Conservation (phyloP, 2,329 filamentous ascomycete genomes). For the Penicillium decumbens region DNA sequence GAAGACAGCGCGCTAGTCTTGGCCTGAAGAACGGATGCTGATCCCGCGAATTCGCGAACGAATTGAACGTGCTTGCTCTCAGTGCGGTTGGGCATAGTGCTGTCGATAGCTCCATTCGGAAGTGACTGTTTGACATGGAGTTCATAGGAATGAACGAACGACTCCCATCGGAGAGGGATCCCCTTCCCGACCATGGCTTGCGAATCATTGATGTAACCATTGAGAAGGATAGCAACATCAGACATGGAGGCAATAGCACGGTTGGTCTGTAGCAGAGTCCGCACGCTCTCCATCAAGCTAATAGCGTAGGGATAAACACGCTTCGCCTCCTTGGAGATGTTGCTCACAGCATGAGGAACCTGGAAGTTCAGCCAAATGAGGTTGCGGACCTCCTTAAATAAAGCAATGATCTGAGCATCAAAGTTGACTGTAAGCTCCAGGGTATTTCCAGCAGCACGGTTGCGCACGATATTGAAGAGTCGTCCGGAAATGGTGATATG, state of each 20-base stretch:
- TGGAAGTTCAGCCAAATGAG: conserved; percentile 91
- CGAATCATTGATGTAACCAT: conserved; percentile 87
- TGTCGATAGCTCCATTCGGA: conserved; percentile 57
- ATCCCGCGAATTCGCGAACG: conserved; percentile 83
- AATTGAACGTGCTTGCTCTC: conserved; percentile 97
- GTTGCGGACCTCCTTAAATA: conserved; percentile 98
- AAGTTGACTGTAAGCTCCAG: conserved; percentile 93
- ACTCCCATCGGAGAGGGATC: conserved; percentile 90
- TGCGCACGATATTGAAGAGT: conserved; percentile 82
- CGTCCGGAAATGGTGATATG: conserved; percentile 89
- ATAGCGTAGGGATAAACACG: conserved; percentile 97
- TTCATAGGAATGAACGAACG: conserved; percentile 95
- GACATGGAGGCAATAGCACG: conserved; percentile 79
- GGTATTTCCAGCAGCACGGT: conserved; percentile 82
- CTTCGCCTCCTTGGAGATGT: conserved; percentile 97
- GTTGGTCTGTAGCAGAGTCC: conserved; percentile 83
- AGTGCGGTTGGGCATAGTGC: conserved; percentile 53
- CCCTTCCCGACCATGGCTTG: conserved; percentile 80
- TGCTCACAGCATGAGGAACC: conserved; percentile 90
- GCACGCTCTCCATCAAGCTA: conserved; percentile 97
- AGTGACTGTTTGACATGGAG: conserved; percentile 66
- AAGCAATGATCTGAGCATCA: conserved; percentile 89
- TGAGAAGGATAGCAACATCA: conserved; percentile 79
- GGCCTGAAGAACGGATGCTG: conserved; percentile 79
- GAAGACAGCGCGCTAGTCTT: conserved; percentile 76